Conservation (phyloP, 371 early-diverging fungal genomes). For the Amoeboaphelidium protococcarum region DNA sequence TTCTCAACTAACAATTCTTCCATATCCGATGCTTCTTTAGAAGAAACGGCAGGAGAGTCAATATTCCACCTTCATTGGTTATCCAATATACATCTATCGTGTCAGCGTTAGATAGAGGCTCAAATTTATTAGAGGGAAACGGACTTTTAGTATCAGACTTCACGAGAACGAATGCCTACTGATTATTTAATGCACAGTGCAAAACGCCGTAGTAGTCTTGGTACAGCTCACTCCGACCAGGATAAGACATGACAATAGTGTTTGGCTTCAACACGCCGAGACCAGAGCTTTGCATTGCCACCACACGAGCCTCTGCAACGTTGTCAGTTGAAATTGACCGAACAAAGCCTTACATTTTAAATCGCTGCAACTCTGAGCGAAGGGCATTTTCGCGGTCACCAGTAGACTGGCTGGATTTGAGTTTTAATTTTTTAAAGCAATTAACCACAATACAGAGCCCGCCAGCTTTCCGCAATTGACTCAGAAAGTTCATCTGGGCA, state of each 20-base stretch:
- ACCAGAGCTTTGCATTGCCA: conserved; percentile 8
- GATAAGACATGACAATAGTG: conserved; percentile 10
- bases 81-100: conserved; percentile 13
- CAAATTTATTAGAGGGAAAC: conserved; percentile 1
- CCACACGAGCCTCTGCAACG: conserved; percentile 4
- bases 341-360: conserved; percentile 6
- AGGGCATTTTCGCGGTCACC: no score
- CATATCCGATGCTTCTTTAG: conserved; percentile 8
- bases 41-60: conserved; percentile 9
- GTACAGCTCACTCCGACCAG: background rate
- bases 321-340: conserved; percentile 5
- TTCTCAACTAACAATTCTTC: conserved; percentile 7
- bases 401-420: no score
- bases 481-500: conserved; percentile 5
- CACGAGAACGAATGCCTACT: conserved; percentile 8
- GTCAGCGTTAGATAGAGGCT: background rate
- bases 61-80: conserved; percentile 10
- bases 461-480: conserved; percentile 8
- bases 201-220: conserved; percentile 6
- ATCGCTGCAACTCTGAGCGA: no score
- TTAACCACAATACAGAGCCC: conserved; percentile 7
- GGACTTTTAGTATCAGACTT: conserved; percentile 3
- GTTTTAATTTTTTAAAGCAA: no score
- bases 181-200: conserved; percentile 3
- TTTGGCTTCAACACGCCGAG: conserved; percentile 11